Evolutionary conservation across 805 yeast species (phyloP).

Genomic region (Barnettozyma vustinii): DNA sequence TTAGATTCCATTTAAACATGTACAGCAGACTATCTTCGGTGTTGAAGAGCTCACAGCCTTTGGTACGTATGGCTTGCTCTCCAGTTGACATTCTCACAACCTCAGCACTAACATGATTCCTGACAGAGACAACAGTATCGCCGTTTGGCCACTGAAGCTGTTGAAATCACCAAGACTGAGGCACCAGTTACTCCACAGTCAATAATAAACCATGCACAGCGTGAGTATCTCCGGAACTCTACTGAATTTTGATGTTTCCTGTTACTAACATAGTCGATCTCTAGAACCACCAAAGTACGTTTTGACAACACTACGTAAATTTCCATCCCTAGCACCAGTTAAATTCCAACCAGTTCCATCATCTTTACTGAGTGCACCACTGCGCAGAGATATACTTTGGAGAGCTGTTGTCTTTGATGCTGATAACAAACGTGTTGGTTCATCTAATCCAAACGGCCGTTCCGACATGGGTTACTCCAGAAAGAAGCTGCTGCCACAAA

Average conservation of each 20-base stretch:
- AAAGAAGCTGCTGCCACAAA: constrained; percentile 79
- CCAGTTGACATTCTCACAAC: not conserved
- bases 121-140: constrained; percentile 17
- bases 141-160: constrained; percentile 21
- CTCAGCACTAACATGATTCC: constrained; percentile 5
- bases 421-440: constrained; percentile 83
- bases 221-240: constrained; percentile 9
- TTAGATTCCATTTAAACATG: not conserved
- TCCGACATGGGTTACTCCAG: constrained; percentile 82
- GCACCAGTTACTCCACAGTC: constrained; percentile 6
- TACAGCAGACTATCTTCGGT: constrained; percentile 6
- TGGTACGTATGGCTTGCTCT: constrained; percentile 3
- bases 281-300: constrained; percentile 61
- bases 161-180: constrained; percentile 1
- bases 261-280: constrained; percentile 6
- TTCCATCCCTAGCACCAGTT: constrained; percentile 89
- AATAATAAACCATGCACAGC: constrained; percentile 14
- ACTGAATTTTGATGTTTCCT: not conserved
- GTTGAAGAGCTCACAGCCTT: constrained; percentile 2
- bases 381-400: constrained; percentile 92
- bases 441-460: constrained; percentile 83
- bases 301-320: constrained; percentile 69
- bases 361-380: constrained; percentile 61
- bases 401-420: constrained; percentile 90
- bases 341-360: constrained; percentile 72